Percentiles rank a stretch among this genome's conserved stretches.
Conservation (phyloP, 441 rosid genomes). For the Gossypium gossypioides region DNA sequence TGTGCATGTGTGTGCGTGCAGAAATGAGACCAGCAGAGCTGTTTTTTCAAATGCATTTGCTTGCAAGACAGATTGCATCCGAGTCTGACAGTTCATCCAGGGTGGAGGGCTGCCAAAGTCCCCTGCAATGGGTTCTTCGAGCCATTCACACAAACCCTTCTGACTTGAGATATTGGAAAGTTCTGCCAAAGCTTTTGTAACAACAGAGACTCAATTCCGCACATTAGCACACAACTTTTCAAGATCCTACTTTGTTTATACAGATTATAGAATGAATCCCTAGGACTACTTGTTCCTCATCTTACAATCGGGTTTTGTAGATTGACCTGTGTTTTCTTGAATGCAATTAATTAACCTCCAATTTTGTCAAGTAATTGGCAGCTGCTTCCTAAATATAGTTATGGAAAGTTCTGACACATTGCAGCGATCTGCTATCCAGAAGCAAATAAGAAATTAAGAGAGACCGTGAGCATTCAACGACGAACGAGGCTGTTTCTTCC, state of each 20-base stretch:
- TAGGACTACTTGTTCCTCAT: background rate
- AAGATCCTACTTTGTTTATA: background rate
- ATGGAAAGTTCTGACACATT: too few species aligned
- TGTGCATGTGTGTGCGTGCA: slow-evolving; percentile 27
- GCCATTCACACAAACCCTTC: slow-evolving; percentile 86
- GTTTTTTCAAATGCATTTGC: slow-evolving; percentile 86
- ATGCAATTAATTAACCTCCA: background rate
- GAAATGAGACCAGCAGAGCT: slow-evolving; percentile 92
- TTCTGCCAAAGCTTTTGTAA: slow-evolving; percentile 38
- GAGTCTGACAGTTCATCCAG: slow-evolving; percentile 27
- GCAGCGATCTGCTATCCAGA: too few species aligned
- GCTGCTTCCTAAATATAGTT: background rate
- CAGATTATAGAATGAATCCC: background rate
- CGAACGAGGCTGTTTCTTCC: too few species aligned
- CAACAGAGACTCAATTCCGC: background rate
- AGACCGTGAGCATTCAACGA: too few species aligned
- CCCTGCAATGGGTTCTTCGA: slow-evolving; percentile 74
- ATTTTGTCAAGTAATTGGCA: background rate
- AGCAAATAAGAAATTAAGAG: too few species aligned
- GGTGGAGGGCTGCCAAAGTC: slow-evolving; percentile 55
- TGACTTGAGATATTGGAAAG: slow-evolving; percentile 68
- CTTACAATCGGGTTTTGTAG: background rate
- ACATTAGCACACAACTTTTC: background rate
- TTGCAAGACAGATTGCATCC: slow-evolving; percentile 41
- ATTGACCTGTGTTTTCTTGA: background rate